Base-by-base conservation (phyloP, 208 protist species). In the Crithidia thermophila region DNA sequence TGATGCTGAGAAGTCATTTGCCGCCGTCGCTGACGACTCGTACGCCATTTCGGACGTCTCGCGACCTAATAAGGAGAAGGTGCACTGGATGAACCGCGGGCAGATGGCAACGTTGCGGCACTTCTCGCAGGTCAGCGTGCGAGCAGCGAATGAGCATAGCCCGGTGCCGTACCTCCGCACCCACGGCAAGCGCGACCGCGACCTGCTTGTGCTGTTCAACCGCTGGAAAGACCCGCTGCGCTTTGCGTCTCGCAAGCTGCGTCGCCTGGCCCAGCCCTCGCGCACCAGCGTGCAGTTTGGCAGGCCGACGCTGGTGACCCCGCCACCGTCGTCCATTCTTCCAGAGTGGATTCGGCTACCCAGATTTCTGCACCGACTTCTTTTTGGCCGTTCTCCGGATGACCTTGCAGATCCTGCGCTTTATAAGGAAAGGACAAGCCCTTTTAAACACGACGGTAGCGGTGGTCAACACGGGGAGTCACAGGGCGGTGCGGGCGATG, bases 41-140 rank as follows among this genome's bases (percentile, higher is more conserved):
- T 51, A 51, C 42, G 42, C 39, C n/a, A 39, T 49, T 11, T 39
- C 21, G 5, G 57, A 62, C 30, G 25, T n/a, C 25, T 3, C 39
- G 13, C 31, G 55, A 20, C 6, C 52, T 13, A 31, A 56, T 45
- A 45, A 71, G 59, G 47, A 56, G 16, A 56, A 70, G 46, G 25
- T 16, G 31, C 52, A 50, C 31, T 39, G 43, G 45, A 62, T 74
- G 57, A 69, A 51, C 21, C 74, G 58, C 39, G 75, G 75, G 13
- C 58, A 66, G 43, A 69, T 72, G 31, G 74, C 61, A 9, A 88
- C 79, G 45, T 69, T 90, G 40, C 66, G 56, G 33, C 72, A 93
- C 63, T 88, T 77, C 42, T 74, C 78, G 14, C 81, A 88, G 28
- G 59, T 90, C 36, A 88, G 79, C 45, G 79, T 78, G 43, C 73